Base-by-base conservation (phyloP, 768 basidiomycete genomes). In the Serendipita sp. region DNA sequence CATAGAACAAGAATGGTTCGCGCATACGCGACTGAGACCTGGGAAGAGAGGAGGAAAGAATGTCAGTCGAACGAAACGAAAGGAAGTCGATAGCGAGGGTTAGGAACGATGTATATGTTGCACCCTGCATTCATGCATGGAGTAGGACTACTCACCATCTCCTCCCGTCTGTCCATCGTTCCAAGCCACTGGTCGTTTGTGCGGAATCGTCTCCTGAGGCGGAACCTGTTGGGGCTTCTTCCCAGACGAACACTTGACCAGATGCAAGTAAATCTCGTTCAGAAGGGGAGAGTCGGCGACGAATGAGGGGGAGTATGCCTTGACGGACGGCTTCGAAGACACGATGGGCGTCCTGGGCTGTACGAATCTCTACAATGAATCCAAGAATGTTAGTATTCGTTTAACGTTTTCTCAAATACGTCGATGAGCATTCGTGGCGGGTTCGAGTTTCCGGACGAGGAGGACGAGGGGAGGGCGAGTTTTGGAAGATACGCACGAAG, bases 1-100 rank as follows among this genome's bases (percentile, higher is more conserved):
- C 88, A 68, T 90, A 90, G 73, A 88, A 89, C 15, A 90, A 75
- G 70, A 88, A 89, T 2, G 71, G 71, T 87, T 88, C 23, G 84
- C 69, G 68, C 88, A 90, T 90, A 66, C 88, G 77, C 73, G 88
- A 89, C 71, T 89, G 88, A 1, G 88, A 89, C 87, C 88, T 89
- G 67, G 28, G 52, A 16, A 28, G 30, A 15, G 30, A 54, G 30
- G 52, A 10, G 11, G 23, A 54, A 30, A 15, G 23, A 23, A 23
- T 23, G 23, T 23, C 23, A 23, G 23, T 23, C 23, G 23, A 23
- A 23, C 45, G 18, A 46, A 46, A 18, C 45, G 45, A 46, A 18
- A 46, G 13, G 18, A 23, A 23, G 23, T 23, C 23, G 23, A 23
- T 23, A 23, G 23, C 15, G 45, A 47, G 18, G 45, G 45, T 15